These are phyloP conservation scores for Lactifluus pinguis DNA, from an alignment of 768 basidiomycete genomes.

Conservation along the genomic window DNA sequence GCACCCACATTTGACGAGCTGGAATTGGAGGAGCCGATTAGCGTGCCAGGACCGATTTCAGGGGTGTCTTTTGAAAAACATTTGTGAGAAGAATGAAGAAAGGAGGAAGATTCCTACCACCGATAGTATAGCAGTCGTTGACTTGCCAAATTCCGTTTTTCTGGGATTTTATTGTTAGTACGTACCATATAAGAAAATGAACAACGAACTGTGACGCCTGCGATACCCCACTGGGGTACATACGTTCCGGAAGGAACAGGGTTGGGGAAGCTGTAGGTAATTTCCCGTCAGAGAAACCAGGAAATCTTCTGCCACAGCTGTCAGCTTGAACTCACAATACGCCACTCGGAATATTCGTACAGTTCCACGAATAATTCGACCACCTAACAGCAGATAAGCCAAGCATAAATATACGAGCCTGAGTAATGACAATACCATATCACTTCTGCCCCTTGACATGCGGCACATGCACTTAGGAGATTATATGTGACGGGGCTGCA, in stretches of 20 bases:
- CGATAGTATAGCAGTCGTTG: background rate
- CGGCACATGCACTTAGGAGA: no score
- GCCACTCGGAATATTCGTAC: background rate
- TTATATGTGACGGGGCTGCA: no score
- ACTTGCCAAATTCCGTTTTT: background rate
- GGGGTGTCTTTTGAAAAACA: background rate
- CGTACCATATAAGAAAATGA: background rate
- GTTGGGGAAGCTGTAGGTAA: background rate
- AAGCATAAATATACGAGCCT: no score
- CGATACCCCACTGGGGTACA: background rate
- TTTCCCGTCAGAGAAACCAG: background rate
- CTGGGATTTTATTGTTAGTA: background rate
- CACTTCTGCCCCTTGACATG: no score
- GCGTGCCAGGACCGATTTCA: background rate
- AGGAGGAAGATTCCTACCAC: background rate
- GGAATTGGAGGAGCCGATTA: background rate
- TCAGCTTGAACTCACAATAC: background rate
- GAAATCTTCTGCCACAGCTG: background rate
- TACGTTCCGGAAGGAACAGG: conserved; percentile 1
- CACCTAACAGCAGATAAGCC: background rate
- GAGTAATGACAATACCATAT: no score
- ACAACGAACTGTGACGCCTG: background rate
- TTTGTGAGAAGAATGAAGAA: background rate
- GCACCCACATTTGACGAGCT: background rate
- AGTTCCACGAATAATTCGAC: background rate